phyloP scores from a whole-genome alignment of 2,329 filamentous ascomycete species.

The Cercospora sesami region DNA sequence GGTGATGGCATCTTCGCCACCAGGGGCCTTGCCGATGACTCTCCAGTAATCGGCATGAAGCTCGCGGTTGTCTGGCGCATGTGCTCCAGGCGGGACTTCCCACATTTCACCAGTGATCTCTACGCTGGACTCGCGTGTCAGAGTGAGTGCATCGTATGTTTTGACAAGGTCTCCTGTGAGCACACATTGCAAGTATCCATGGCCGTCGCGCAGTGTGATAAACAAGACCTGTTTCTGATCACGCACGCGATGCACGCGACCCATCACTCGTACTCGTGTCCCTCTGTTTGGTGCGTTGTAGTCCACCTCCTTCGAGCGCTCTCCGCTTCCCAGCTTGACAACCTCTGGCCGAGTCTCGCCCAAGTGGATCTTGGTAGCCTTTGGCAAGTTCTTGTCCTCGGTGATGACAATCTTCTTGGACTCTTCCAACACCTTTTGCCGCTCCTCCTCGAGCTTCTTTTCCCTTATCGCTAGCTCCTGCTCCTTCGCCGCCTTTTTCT shows the following conservation, averaged over 20 bases:
- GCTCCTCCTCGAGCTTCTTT: constrained; percentile 70
- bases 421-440: constrained; percentile 72
- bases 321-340: constrained; percentile 55
- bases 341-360: constrained; percentile 65
- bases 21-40: constrained; percentile 73
- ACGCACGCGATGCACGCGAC: constrained; percentile 78
- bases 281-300: constrained; percentile 59
- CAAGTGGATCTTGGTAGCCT: constrained; percentile 73
- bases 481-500: constrained; percentile 82
- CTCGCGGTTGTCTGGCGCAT: constrained; percentile 81
- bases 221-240: constrained; percentile 84
- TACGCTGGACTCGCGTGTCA: constrained; percentile 85
- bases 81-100: constrained; percentile 72
- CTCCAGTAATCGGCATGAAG: constrained; percentile 87
- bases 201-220: constrained; percentile 80
- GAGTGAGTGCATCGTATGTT: constrained; percentile 85
- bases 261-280: constrained; percentile 74
- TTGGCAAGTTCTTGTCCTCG: constrained; percentile 71
- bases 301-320: constrained; percentile 53
- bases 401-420: constrained; percentile 73
- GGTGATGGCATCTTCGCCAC: constrained; percentile 88
- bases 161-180: constrained; percentile 78
- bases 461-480: constrained; percentile 70
- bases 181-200: constrained; percentile 81
- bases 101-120: constrained; percentile 81